phyloP scores from a whole-genome alignment of 2,329 filamentous ascomycete genomes.

The Aureobasidium mangrovei region DNA sequence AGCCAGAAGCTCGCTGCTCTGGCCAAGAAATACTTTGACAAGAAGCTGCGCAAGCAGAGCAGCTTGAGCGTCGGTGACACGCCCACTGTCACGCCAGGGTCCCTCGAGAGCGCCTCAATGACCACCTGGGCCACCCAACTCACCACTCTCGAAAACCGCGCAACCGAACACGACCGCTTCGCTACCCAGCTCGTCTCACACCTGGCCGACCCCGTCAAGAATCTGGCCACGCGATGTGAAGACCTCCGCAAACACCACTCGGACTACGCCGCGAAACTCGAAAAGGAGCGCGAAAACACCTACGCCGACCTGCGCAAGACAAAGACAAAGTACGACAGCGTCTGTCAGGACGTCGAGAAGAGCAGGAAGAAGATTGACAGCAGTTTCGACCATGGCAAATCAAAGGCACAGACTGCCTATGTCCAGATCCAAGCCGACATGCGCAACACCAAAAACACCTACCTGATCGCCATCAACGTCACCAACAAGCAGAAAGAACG shows the following conservation, averaged over 20 bases:
- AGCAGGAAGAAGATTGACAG: constrained; percentile 91
- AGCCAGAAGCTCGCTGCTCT: constrained; percentile 76
- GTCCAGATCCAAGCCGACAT: constrained; percentile 89
- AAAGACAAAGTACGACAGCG: constrained; percentile 86
- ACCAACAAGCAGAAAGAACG: constrained; percentile 96
- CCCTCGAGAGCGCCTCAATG: constrained; percentile 88
- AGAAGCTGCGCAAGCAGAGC: constrained; percentile 84
- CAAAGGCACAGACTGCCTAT: constrained; percentile 83
- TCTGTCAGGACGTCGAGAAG: constrained; percentile 90
- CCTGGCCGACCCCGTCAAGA: constrained; percentile 79
- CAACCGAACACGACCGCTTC: constrained; percentile 81
- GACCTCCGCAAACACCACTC: constrained; percentile 85
- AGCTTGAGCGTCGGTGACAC: constrained; percentile 87
- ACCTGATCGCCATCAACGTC: constrained; percentile 89
- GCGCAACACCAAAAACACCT: constrained; percentile 98
- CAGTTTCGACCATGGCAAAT: constrained; percentile 76
- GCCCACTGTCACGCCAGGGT: constrained; percentile 86
- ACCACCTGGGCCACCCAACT: constrained; percentile 96
- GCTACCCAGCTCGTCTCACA: constrained; percentile 67
- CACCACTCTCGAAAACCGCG: constrained; percentile 77
- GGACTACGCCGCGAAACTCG: constrained; percentile 80
- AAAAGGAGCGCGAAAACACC: constrained; percentile 76
- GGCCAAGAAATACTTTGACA: constrained; percentile 95
- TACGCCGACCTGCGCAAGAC: constrained; percentile 81
- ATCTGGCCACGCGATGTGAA: constrained; percentile 66